A percentile compares a stretch with the other conserved stretches of the same genome.
These are phyloP conservation scores for Didymosphaeria variabile DNA, from an alignment of 2,329 filamentous ascomycete species.

Conservation along the genomic window DNA sequence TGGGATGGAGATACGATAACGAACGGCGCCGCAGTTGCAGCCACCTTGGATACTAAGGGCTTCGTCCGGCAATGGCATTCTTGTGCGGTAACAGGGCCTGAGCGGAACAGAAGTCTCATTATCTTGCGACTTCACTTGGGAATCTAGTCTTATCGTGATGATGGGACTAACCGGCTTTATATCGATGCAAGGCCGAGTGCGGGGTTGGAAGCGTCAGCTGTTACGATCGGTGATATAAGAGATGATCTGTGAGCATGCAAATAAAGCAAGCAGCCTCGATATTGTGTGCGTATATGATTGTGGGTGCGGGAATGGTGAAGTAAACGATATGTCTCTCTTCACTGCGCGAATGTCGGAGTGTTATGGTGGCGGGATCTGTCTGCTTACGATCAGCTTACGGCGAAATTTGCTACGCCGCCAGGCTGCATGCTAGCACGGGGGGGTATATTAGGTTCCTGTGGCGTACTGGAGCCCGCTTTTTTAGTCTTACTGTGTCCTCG, in stretches of 20 bases:
- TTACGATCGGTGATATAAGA: neutral
- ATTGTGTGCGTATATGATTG: neutral
- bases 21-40: constrained; percentile 15
- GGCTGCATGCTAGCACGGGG: too few relatives aligned
- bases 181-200: neutral
- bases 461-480: too few relatives aligned
- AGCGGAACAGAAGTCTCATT: too few relatives aligned
- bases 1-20: constrained; percentile 13
- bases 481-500: too few relatives aligned
- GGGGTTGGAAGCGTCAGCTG: neutral
- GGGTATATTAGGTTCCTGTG: too few relatives aligned
- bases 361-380: too few relatives aligned
- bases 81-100: neutral
- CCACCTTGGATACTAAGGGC: constrained; percentile 10
- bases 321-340: neutral
- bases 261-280: neutral
- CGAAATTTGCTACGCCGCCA: too few relatives aligned
- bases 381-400: too few relatives aligned
- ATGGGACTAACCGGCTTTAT: neutral
- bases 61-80: constrained; percentile 15
- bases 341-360: too few relatives aligned
- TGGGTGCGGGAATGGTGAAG: neutral
- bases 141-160: neutral
- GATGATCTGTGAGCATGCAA: neutral
- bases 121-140: neutral